phyloP scores from a whole-genome alignment of 108 stramenopile genomes.

The Cyclotella choctawhatcheeana region DNA sequence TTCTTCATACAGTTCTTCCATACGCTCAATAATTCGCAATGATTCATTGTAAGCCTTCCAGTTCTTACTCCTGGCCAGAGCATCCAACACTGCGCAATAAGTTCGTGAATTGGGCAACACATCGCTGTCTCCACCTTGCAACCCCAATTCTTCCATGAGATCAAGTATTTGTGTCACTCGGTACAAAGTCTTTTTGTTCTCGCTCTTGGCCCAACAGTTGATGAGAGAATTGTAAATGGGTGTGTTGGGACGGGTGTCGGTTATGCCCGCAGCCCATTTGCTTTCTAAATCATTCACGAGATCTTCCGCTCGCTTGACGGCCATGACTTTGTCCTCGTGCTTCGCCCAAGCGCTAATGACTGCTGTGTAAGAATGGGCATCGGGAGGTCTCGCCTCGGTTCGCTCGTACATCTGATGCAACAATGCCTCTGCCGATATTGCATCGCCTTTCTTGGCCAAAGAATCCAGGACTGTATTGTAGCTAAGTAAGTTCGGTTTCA shows the following conservation, averaged over 20 bases:
- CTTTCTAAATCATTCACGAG: slow-evolving; percentile 39
- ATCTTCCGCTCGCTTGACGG: slow-evolving; percentile 35
- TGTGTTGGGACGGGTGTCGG: slow-evolving; percentile 30
- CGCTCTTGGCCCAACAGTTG: slow-evolving; percentile 50
- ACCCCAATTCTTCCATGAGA: slow-evolving; percentile 40
- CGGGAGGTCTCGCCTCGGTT: slow-evolving; percentile 12
- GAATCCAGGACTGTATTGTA: slow-evolving; percentile 57
- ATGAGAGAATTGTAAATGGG: slow-evolving; percentile 45
- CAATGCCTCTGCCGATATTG: slow-evolving; percentile 32
- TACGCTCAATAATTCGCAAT: slow-evolving; percentile 41
- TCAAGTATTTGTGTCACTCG: slow-evolving; percentile 35
- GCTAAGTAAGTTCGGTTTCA: slow-evolving; percentile 44
- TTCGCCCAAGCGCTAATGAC: slow-evolving; percentile 39
- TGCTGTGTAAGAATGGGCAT: slow-evolving; percentile 41
- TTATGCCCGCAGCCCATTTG: slow-evolving; percentile 39
- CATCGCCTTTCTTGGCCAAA: slow-evolving; percentile 44
- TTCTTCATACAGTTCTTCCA: slow-evolving; percentile 44
- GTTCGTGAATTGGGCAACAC: slow-evolving; percentile 45
- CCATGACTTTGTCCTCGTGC: slow-evolving; percentile 34
- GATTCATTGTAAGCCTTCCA: slow-evolving; percentile 38
- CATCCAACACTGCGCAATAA: slow-evolving; percentile 40
- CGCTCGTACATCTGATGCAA: slow-evolving; percentile 33
- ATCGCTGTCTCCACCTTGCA: slow-evolving; percentile 44
- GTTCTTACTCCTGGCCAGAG: slow-evolving; percentile 35
- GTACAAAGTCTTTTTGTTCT: slow-evolving; percentile 33